Conservation (phyloP, 352 stramenopile species). For the Thalassiosira allenii region DNA sequence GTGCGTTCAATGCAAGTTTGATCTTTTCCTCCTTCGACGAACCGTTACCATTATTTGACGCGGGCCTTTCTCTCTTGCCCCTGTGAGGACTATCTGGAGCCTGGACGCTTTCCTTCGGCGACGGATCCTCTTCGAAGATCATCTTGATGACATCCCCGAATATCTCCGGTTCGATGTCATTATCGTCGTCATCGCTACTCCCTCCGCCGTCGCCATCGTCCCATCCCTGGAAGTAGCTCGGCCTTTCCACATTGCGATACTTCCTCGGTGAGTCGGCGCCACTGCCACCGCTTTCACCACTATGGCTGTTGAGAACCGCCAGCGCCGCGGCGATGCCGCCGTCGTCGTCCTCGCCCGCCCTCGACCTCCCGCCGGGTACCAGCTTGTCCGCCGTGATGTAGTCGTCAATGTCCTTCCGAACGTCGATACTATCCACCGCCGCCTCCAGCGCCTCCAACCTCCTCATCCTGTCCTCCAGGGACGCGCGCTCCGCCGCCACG, state of each 20-base stretch:
- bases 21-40: constrained; percentile 35
- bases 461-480: constrained; percentile 61
- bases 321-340: constrained; percentile 78
- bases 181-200: constrained; percentile 40
- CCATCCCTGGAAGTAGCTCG: constrained; percentile 40
- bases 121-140: constrained; percentile 49
- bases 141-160: constrained; percentile 59
- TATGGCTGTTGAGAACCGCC: constrained; percentile 71
- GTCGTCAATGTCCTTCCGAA: constrained; percentile 71
- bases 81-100: constrained; percentile 5
- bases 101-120: neutral
- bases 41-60: constrained; percentile 4
- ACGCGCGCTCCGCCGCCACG: constrained; percentile 62
- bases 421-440: constrained; percentile 63
- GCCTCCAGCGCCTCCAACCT: constrained; percentile 65
- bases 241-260: constrained; percentile 29
- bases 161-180: constrained; percentile 52
- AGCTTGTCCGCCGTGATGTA: constrained; percentile 74
- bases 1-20: constrained; percentile 10
- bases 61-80: neutral
- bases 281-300: constrained; percentile 33
- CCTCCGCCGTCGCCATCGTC: constrained; percentile 12
- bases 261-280: constrained; percentile 10
- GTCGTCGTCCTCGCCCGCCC: constrained; percentile 73
- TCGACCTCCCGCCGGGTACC: constrained; percentile 40